These are phyloP conservation scores for Aspergillus puulaauensis DNA, from an alignment of 2,329 filamentous ascomycete species.

Conservation along the genomic window DNA sequence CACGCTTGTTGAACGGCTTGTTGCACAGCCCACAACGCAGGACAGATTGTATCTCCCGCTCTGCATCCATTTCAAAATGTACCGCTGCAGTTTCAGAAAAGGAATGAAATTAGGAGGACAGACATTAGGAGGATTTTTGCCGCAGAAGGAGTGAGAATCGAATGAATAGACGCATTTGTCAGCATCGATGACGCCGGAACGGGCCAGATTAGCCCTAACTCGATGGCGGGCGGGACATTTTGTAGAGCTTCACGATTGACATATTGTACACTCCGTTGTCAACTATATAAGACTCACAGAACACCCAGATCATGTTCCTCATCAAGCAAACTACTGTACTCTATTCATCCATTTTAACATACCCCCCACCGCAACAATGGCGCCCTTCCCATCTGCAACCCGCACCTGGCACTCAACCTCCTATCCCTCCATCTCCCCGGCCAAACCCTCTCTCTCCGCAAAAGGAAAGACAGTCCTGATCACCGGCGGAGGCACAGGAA, in stretches of 20 bases:
- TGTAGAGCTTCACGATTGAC: conserved; percentile 1
- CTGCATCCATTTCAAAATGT: not conserved
- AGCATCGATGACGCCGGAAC: not conserved
- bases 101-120: not conserved
- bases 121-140: no score
- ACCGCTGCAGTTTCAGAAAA: no score
- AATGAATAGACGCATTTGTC: not conserved
- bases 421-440: conserved; percentile 36
- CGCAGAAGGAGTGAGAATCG: not conserved
- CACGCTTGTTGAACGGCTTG: conserved; percentile 5
- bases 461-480: conserved; percentile 42
- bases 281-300: not conserved
- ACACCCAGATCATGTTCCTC: not conserved
- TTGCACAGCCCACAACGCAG: conserved; percentile 2
- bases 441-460: conserved; percentile 41
- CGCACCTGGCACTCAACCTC: conserved; percentile 4
- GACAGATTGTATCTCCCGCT: not conserved
- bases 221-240: not conserved
- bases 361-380: not conserved
- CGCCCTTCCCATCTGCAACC: not conserved
- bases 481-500: conserved; percentile 49
- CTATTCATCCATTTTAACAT: not conserved
- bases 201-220: not conserved
- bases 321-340: not conserved
- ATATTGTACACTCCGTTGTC: not conserved